Evolutionary conservation across 495 filamentous ascomycete genomes (phyloP), one percentile per base, ranked within the genome.

Genomic region (Cercophora samala): DNA sequence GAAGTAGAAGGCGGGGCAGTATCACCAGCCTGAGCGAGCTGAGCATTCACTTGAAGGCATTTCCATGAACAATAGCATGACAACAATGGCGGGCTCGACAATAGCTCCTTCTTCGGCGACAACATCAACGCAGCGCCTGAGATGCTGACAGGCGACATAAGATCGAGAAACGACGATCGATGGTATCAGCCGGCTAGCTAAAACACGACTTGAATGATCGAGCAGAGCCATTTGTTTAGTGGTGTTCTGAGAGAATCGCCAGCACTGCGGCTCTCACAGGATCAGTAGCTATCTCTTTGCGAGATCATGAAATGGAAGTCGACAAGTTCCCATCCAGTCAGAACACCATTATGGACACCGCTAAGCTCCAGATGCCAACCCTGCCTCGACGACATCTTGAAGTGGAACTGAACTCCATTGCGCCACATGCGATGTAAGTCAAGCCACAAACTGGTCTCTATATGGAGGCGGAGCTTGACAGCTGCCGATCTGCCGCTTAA

Each of bases 1-100:
- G n/a, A 55, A 29, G 42, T 26, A 54, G 60, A 61, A 64, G 37
- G 68, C 66, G 68, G 68, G 64, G 65, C 24, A 58, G 21, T 26
- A 8, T 60, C 13, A 9, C 37, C 37, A 46, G 37, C 37, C 9
- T 46, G 37, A 46, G 37, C 37, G 13, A 9, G 5, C 9, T 46
- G 37, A 46, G 37, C 37, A 9, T 46, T 46, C 37, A 46, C 37
- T 46, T 17, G 37, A 18, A 46, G 37, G 5, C 37, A 46, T 13
- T 46, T 17, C 11, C 11, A 13, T 46, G 5, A 46, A 46, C 37
- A 46, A 46, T 46, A 46, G 8, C 37, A 46, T 46, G 37, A 9
- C 37, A 9, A 46, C 37, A 46, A 46, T 46, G 11, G 37, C 13
- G 37, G 15, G 37, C 37, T 8, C 8, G 11, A 46, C 37, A 46